Percentiles rank a stretch among this genome's conserved stretches.
Conservation (phyloP, 768 basidiomycete species). For the Steccherinum ochraceum region DNA sequence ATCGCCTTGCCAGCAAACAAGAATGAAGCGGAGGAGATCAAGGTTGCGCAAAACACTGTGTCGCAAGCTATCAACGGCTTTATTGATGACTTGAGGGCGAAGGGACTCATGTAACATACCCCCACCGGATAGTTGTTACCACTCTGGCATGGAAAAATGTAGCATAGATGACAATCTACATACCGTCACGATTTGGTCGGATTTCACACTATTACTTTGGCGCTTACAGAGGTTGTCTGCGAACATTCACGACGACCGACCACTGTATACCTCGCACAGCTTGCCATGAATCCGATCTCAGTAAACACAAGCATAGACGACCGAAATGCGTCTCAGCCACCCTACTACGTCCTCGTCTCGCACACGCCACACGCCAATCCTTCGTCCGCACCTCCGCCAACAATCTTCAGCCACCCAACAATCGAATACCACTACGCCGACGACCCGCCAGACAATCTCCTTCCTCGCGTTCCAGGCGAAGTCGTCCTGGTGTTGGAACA, state of each 20-base stretch:
- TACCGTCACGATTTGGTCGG: neutral
- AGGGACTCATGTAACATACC: neutral
- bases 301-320: too few relatives aligned
- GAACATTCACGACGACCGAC: too few relatives aligned
- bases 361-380: constrained; percentile 43
- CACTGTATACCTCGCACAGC: too few relatives aligned
- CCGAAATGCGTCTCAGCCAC: constrained; percentile 32
- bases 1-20: constrained; percentile 49
- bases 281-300: too few relatives aligned
- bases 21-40: constrained; percentile 49
- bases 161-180: too few relatives aligned
- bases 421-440: constrained; percentile 83
- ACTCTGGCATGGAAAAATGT: too few relatives aligned
- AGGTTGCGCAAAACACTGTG: constrained; percentile 66
- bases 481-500: constrained; percentile 58
- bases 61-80: constrained; percentile 69
- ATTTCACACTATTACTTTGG: neutral
- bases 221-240: too few relatives aligned
- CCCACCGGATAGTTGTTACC: neutral
- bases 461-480: constrained; percentile 56
- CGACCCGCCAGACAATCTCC: constrained; percentile 60
- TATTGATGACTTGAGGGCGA: constrained; percentile 40
- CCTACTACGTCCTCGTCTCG: constrained; percentile 66
- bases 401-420: constrained; percentile 55
- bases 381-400: constrained; percentile 23